Evolutionary conservation across 2,329 filamentous ascomycete species (phyloP).

Genomic region (Cytospora mali): DNA sequence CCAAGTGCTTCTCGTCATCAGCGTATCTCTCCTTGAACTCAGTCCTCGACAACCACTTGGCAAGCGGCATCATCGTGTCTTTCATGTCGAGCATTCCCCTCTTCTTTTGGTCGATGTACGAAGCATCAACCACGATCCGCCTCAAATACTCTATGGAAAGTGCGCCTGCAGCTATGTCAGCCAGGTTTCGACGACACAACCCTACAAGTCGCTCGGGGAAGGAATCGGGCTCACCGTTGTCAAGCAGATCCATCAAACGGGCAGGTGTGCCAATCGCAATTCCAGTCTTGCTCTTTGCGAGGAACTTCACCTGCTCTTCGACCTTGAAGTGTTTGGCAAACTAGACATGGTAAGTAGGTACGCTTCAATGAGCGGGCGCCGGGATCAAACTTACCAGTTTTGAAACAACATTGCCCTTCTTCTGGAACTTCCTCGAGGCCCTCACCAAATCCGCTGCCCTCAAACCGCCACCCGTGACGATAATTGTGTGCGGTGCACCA

Average conservation of each 20-base stretch:
- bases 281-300: conserved; percentile 71
- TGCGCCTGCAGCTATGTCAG: conserved; percentile 27
- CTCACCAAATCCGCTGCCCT: conserved; percentile 84
- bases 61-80: conserved; percentile 81
- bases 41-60: conserved; percentile 69
- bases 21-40: conserved; percentile 73
- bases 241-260: conserved; percentile 78
- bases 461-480: conserved; percentile 83
- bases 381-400: conserved; percentile 63
- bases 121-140: conserved; percentile 63
- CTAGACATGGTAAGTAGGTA: conserved; percentile 36
- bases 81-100: conserved; percentile 93
- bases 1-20: conserved; percentile 59
- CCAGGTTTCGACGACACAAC: background rate
- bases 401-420: conserved; percentile 74
- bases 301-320: conserved; percentile 77
- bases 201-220: background rate
- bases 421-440: conserved; percentile 75
- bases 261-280: conserved; percentile 90
- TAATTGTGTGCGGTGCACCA: conserved; percentile 80
- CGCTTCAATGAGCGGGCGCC: background rate
- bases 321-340: conserved; percentile 99
- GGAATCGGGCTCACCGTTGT: conserved; percentile 63
- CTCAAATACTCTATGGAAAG: conserved; percentile 26
- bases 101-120: conserved; percentile 93